Percentiles rank a stretch among this genome's conserved stretches.
Conservation (phyloP, 176 grass and related monocot genomes). For the Tillandsia fasciculata region DNA sequence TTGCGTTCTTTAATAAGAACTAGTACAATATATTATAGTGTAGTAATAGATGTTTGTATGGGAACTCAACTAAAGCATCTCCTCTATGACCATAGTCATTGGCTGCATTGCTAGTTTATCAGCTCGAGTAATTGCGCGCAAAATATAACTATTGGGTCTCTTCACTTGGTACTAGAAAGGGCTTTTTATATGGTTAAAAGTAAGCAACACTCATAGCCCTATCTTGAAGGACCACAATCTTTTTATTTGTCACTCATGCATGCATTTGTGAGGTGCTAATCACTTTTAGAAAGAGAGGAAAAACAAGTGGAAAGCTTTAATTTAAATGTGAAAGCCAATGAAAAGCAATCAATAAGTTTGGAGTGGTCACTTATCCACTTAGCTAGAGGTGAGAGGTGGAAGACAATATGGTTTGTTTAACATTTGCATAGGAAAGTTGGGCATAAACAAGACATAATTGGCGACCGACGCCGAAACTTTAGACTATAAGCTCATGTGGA, state of each 20-base stretch:
- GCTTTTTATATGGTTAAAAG: neutral
- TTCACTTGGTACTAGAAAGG: neutral
- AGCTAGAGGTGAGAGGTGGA: neutral
- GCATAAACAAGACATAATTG: conserved; percentile 1
- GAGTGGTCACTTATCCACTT: neutral
- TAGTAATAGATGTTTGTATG: neutral
- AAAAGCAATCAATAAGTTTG: neutral
- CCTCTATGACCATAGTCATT: conserved; percentile 25
- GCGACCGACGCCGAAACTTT: conserved; percentile 43
- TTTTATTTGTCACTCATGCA: neutral
- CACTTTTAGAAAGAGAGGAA: conserved; percentile 2
- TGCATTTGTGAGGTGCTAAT: conserved; percentile 14
- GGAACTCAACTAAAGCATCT: conserved; percentile 43
- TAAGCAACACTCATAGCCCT: conserved; percentile 22
- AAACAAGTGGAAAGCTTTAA: neutral
- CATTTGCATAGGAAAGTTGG: neutral
- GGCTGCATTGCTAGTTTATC: conserved; percentile 34
- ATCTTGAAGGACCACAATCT: conserved; percentile 44
- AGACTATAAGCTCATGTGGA: conserved; percentile 26
- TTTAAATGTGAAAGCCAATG: no score
- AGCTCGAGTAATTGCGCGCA: conserved; percentile 34
- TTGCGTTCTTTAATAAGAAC: neutral
- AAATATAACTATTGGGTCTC: conserved; percentile 9
- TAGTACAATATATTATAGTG: neutral
- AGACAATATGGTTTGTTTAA: neutral